Evolutionary conservation across 2,329 filamentous ascomycete genomes (phyloP), one percentile per base, ranked within the genome.

Genomic region (Diaporthe citriasiana): DNA sequence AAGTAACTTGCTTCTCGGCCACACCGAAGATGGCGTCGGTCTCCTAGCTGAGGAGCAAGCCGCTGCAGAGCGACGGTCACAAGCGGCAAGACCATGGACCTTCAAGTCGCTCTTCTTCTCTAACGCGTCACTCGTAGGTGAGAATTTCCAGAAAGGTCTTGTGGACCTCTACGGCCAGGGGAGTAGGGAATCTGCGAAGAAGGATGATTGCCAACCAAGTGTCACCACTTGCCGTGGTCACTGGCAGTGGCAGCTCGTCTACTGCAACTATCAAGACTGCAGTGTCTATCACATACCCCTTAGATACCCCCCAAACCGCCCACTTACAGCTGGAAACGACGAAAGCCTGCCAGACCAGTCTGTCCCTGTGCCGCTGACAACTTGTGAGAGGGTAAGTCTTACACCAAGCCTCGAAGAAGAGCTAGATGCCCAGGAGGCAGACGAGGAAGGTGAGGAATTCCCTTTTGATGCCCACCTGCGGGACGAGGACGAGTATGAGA

Each of bases 161-260:
- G 10, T 17, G 17, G 38, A 25, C 27, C 13, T 30, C 25, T 53
- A 10, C n/a, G 56, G 13, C 22, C 56, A 71, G 30, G 15, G 33
- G 19, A 51, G 19, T 2, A 53, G 30, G 30, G 13, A 19, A n/a
- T 42, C 69, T 38, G 30, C 40, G 9, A 15, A 40, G n/a, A 35
- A n/a, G 35, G 7, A 30, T n/a, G n/a, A n/a, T n/a, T n/a, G n/a
- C n/a, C 19, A 8, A 10, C 22, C 45, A 25, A 47, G 22, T 12
- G 27, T 9, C 15, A 17, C 7, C 6, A 2, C 15, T 17, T 71
- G 69, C 56, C 45, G 15, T 0, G 69, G 56, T n/a, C 69, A 63
- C 33, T 71, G 56, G 69, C 33, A 71, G 25, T 71, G 56, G 69
- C 33, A 71, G 33, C 6, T 53, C 9, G 55, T 33, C 12, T 71